phyloP scores from a whole-genome alignment of 192 early-diverging fungal species.

The Podila epigama region DNA sequence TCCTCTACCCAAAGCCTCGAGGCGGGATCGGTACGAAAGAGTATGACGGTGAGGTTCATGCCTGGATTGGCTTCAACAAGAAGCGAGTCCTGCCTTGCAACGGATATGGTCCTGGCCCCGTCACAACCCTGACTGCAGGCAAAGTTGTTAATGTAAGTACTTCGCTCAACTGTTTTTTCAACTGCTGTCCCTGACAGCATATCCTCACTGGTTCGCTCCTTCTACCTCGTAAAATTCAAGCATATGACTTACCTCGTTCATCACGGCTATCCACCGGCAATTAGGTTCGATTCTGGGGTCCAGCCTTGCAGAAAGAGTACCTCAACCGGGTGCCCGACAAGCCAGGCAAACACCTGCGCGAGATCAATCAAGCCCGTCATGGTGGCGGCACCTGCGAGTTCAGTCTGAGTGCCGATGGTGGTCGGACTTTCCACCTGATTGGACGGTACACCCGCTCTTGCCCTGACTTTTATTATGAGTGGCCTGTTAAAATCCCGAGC shows the following conservation, averaged over 20 bases:
- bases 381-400: constrained; percentile 74
- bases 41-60: constrained; percentile 11
- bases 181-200: neutral
- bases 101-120: constrained; percentile 17
- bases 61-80: constrained; percentile 6
- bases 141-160: constrained; percentile 27
- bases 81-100: constrained; percentile 20
- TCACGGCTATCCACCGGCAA: neutral
- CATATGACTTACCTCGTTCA: neutral
- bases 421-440: constrained; percentile 57
- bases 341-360: neutral
- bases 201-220: too few relatives aligned
- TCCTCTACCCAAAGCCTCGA: constrained; percentile 23
- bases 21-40: constrained; percentile 1
- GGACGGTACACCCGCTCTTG: constrained; percentile 44
- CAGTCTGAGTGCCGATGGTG: constrained; percentile 67
- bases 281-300: constrained; percentile 42
- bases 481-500: constrained; percentile 50
- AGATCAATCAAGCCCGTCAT: constrained; percentile 61
- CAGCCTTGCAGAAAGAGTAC: constrained; percentile 1
- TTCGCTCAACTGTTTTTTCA: neutral
- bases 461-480: constrained; percentile 47
- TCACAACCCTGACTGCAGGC: constrained; percentile 27
- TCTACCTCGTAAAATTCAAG: neutral
- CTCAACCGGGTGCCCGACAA: neutral